Base-by-base conservation (phyloP, 768 basidiomycete genomes). In the Suillus ampliporus region DNA sequence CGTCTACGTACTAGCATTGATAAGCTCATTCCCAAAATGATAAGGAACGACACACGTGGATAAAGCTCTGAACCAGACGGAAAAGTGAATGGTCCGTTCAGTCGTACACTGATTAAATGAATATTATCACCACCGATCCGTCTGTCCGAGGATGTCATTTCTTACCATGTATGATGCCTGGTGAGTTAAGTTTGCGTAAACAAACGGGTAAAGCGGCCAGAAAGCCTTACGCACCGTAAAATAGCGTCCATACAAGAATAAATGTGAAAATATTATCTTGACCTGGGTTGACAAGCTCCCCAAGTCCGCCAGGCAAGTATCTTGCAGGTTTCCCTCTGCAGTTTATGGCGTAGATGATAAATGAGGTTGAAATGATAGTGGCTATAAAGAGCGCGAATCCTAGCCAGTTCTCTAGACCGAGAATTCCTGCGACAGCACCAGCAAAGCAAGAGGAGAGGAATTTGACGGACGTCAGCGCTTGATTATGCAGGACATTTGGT, bases 191-290 rank as follows among this genome's bases (percentile, higher is more conserved):
- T 26, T 43, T 48, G 62, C 31, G 61, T 64, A 60, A 58, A 52
- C 53, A 62, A 56, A 41, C 52, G 52, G 28, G 14, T 44, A 23
- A 5, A 47, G 51, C 46, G 62, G 38, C 65, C 34, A 54, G 58
- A 46, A 35, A 34, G 14, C 23, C 37, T 26, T 15, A 77, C 90
- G 63, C 68, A 94, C 92, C 95, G 74, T 92, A 97, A 74, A 95
- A 92, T 60, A 97, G 79, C 40, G 95, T 98, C 95, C 95, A 98
- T 23, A 91, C 89, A 34, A 97, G 84, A 62, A 98, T 84, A 70
- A 96, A 98, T 4, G 94, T 93, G 70, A 94, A 93, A 19, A 89
- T 79, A 66, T 94, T 95, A 76, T 97, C 95, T 76, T 95, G 92
- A 11, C 94, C 94, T 0, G 95, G 90, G 64, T 90, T 94, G 52